These are phyloP conservation scores for Aspergillus aculeatus DNA, from an alignment of 2,329 filamentous ascomycete species.

Conservation along the genomic window DNA sequence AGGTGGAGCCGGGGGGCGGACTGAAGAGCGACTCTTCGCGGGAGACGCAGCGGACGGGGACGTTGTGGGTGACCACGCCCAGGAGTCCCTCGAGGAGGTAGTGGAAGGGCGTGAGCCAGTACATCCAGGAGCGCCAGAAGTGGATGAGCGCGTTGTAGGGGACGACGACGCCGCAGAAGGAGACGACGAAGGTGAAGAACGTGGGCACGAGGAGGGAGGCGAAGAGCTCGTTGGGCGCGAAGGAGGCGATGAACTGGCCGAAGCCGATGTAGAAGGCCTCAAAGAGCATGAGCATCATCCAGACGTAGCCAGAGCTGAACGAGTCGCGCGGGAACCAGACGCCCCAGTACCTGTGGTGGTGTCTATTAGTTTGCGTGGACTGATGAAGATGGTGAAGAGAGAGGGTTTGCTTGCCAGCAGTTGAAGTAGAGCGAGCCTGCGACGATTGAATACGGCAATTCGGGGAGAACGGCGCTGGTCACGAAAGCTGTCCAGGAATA, in stretches of 20 bases:
- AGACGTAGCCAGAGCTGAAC: conserved; percentile 61
- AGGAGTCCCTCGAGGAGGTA: conserved; percentile 66
- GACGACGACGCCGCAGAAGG: conserved; percentile 74
- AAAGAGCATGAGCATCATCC: conserved; percentile 65
- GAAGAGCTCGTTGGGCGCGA: conserved; percentile 65
- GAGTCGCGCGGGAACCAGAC: conserved; percentile 54
- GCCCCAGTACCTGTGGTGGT: conserved; percentile 51
- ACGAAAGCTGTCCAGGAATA: conserved; percentile 74
- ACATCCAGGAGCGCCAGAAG: conserved; percentile 69
- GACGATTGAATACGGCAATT: conserved; percentile 68
- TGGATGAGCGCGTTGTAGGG: conserved; percentile 61
- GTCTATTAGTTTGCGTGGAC: neutral
- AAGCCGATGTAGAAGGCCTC: conserved; percentile 66
- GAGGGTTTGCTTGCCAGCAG: conserved; percentile 53
- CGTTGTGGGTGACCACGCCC: conserved; percentile 53
- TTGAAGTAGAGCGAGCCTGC: conserved; percentile 65
- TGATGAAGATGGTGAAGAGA: neutral
- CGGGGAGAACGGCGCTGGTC: conserved; percentile 63
- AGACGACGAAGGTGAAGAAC: conserved; percentile 68
- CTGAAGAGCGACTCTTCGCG: conserved; percentile 61
- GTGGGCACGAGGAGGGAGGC: conserved; percentile 66
- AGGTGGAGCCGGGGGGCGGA: conserved; percentile 59
- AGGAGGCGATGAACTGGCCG: conserved; percentile 66
- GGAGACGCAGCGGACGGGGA: conserved; percentile 55
- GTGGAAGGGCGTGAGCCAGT: conserved; percentile 66